These are phyloP conservation scores for Batkoa obscura DNA, from an alignment of 371 early-diverging fungal species.

Conservation along the genomic window DNA sequence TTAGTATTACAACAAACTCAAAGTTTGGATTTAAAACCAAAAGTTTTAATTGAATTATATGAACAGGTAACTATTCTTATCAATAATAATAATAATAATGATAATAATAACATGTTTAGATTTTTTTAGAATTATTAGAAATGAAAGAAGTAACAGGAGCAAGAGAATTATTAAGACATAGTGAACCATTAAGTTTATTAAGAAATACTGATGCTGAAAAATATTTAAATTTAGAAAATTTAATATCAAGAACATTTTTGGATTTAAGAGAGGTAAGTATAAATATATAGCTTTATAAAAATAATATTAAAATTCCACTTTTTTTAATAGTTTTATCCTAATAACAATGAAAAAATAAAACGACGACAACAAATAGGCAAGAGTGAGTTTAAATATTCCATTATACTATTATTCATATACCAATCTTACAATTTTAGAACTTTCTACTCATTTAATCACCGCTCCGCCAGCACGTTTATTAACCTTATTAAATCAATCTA, in stretches of 20 bases:
- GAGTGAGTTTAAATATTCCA: too few relatives aligned
- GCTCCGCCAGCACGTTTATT: slow-evolving; percentile 63
- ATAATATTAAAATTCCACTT: background rate
- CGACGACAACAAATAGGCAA: slow-evolving; percentile 52
- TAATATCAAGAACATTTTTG: slow-evolving; percentile 41
- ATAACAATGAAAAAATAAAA: slow-evolving; percentile 36
- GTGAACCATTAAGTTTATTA: slow-evolving; percentile 62
- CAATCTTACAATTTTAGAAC: slow-evolving; percentile 11
- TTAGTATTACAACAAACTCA: slow-evolving; percentile 48
- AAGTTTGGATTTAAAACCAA: slow-evolving; percentile 38
- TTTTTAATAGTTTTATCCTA: slow-evolving; percentile 17
- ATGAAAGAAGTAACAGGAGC: slow-evolving; percentile 68
- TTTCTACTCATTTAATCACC: slow-evolving; percentile 46
- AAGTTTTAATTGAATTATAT: slow-evolving; percentile 59
- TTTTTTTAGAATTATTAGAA: slow-evolving; percentile 70
- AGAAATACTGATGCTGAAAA: slow-evolving; percentile 53
- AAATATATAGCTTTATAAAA: background rate
- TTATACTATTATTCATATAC: background rate
- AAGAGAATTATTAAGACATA: slow-evolving; percentile 61
- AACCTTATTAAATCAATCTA: slow-evolving; percentile 56
- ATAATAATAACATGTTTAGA: slow-evolving; percentile 18
- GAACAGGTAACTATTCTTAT: slow-evolving; percentile 47
- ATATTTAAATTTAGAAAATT: slow-evolving; percentile 52
- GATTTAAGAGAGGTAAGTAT: slow-evolving; percentile 31
- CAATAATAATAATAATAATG: background rate